Base-by-base conservation (phyloP, 768 basidiomycete species). In the Chalciporus pseudorubinellus region DNA sequence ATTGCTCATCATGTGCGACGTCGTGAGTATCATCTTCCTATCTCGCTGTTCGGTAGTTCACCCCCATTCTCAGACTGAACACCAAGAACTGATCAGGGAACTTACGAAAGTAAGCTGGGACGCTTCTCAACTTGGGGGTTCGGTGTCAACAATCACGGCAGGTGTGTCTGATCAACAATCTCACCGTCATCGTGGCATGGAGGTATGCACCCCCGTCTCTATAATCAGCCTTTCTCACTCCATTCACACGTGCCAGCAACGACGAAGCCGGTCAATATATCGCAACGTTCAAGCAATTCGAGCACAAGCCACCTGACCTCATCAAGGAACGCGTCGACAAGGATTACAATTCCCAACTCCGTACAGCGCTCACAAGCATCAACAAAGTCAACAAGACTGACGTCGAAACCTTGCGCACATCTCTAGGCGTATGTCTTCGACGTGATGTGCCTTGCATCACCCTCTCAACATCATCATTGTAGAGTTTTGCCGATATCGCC, bases 351-450 rank as follows among this genome's bases (percentile, higher is more conserved):
- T 83, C 92, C 8, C 79, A 93, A 61, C 69, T 98, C 13, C 88
- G 89, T 50, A 81, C 83, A 18, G 80, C 90, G 1, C 75, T 99
- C 22, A 98, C 95, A 2, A 84, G 82, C 57, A 90, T 98, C 61
- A 87, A 82, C 64, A 92, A 90, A 59, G 92, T 99, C 55, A 98
- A 98, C 72, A 97, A 95, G 76, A 98, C 95, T 4, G 97, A 99
- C 61, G 92, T 95, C 2, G 85, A 92, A 70, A 98, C 95, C 4
- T 74, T 99, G 38, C 82, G 90, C 19, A 86, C 87, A 2, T 87
- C 92, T n/a, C 86, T 95, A 59, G 95, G 94, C 31, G 95, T 98
- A 72, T 51, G 86, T 31, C 12, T 76, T 26, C 4, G 18, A 31
- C 50, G 3, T 10, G 18, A 46, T 12, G n/a, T 16, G 31, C 22